Conservation (phyloP, 495 filamentous ascomycete genomes). For the Delitschia confertaspora region DNA sequence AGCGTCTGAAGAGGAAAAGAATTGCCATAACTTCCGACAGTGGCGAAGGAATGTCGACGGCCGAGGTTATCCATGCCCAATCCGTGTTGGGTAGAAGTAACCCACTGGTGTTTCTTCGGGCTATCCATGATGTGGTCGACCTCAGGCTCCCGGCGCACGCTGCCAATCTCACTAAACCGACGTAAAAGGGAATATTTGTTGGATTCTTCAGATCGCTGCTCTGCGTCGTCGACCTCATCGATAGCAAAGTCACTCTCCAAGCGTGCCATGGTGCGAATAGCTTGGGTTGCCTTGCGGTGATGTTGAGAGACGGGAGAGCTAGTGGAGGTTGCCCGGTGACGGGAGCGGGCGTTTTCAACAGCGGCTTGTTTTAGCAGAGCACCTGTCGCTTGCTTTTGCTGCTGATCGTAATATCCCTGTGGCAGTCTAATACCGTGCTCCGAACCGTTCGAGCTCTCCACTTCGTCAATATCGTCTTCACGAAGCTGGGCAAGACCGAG, state of each 20-base stretch:
- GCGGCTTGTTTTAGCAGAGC: slow-evolving; percentile 22
- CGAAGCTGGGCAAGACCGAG: slow-evolving; percentile 63
- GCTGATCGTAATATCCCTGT: slow-evolving; percentile 36
- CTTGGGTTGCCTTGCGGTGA: slow-evolving; percentile 1
- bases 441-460: slow-evolving; percentile 60
- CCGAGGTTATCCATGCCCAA: slow-evolving; percentile 67
- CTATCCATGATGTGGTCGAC: slow-evolving; percentile 5
- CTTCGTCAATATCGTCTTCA: slow-evolving; percentile 69
- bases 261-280: neutral
- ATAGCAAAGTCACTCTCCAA: slow-evolving; percentile 20
- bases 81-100: slow-evolving; percentile 74
- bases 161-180: slow-evolving; percentile 21
- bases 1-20: slow-evolving; percentile 1
- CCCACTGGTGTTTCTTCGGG: slow-evolving; percentile 65
- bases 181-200: slow-evolving; percentile 2
- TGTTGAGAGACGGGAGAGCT: slow-evolving; percentile 9
- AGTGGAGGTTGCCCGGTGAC: slow-evolving; percentile 15
- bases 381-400: slow-evolving; percentile 2
- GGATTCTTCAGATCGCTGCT: neutral
- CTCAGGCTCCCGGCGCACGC: neutral
- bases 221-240: slow-evolving; percentile 19
- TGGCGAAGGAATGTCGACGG: slow-evolving; percentile 95
- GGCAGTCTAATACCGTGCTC: slow-evolving; percentile 51
- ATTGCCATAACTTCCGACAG: slow-evolving; percentile 43
- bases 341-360: slow-evolving; percentile 19